Base-by-base conservation (phyloP, 2,329 filamentous ascomycete species). In the Phoma sp. region DNA sequence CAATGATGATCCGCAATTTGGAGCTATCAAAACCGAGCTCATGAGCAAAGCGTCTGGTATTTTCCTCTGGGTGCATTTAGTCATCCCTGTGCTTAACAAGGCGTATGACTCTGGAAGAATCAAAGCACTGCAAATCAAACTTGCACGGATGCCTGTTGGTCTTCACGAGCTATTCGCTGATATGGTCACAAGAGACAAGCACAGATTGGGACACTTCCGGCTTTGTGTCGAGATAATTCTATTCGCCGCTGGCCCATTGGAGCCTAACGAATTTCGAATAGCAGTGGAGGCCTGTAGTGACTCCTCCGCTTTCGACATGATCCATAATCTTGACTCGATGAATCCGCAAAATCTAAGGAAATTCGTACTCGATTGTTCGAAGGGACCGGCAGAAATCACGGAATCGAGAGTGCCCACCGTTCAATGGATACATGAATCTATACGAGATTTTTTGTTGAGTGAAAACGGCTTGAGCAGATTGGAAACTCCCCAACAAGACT, bases 71-170 rank as follows among this genome's bases (percentile, higher is more conserved):
- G 47, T 55, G 25, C 37, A 53, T 9, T 47, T 61, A 1, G 59
- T 61, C 4, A 33, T 55, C 0, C 77, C 70, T 4, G 79, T 80
- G 4, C 64, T 83, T 2, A 80, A 82, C 39, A 72, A 74, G 38
- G 77, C 78, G 52, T 73, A 66, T 50, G 62, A 63, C 6, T 18
- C 58, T 2, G 70, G 75, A 24, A 61, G 66, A 0, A 58, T 75
- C 0, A 57, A 68, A 24, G 58, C 56, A 0, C 48, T 80, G 4
- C 57, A 64, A 23, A 55, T 67, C 47, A 66, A 64, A 53, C 69
- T 82, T 2, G 14, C 62, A 10, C 72, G 79, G 18, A 72, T 80
- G 29, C 80, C 78, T 0, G 43, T 46, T 6, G 70, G 72, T 0
- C 68, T 87, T 0, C 25, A 42, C 7, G 9, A 42, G 6, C 39